Evolutionary conservation across 176 grass and related monocot genomes (phyloP).

Genomic region (Aegilops tauschii): DNA sequence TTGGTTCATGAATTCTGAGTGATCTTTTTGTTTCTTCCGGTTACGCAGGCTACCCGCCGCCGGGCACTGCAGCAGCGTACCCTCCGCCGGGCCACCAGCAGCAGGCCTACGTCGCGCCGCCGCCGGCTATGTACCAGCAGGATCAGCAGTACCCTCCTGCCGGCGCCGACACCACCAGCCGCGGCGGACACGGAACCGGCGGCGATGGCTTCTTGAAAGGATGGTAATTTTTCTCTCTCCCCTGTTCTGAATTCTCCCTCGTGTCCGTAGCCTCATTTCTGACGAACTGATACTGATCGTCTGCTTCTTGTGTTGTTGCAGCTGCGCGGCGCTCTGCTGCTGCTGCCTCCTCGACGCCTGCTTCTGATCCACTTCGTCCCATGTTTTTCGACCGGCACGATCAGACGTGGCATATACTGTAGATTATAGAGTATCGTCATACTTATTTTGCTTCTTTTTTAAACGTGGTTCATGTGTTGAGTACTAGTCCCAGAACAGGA

Average conservation of each 20-base stretch:
- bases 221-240: neutral
- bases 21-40: neutral
- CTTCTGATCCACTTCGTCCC: neutral
- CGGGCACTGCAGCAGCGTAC: neutral
- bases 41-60: neutral
- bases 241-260: neutral
- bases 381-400: neutral
- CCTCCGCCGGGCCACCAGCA: neutral
- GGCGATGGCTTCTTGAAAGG: conserved; percentile 8
- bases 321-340: conserved; percentile 5
- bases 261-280: neutral
- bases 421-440: no score
- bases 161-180: conserved; percentile 6
- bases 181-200: neutral
- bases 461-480: no score
- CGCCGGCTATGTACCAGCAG: neutral
- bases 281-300: neutral
- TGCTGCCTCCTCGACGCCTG: conserved; percentile 16
- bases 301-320: neutral
- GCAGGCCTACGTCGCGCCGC: conserved; percentile 9
- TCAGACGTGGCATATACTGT: neutral
- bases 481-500: no score
- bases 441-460: no score
- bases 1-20: no score
- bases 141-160: neutral